Evolutionary conservation across 108 stramenopile species (phyloP).

Genomic region (Pseudonitzschia multistriata): DNA sequence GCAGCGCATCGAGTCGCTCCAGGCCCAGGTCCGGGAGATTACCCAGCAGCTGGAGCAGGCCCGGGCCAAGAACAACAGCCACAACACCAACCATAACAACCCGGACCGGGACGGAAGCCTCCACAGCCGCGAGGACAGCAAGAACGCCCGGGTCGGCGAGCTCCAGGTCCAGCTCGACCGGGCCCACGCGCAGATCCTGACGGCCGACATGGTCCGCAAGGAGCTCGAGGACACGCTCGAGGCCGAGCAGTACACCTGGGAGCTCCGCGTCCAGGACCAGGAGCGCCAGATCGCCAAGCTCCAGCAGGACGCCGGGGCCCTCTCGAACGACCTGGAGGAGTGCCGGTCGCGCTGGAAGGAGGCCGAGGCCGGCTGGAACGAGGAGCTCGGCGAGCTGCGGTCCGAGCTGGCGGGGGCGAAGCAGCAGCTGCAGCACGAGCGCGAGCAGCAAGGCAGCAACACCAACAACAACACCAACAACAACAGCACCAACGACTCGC

Average conservation of each 20-base stretch:
- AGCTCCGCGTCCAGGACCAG: constrained; percentile 60
- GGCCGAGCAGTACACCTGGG: constrained; percentile 71
- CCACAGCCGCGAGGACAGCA: constrained; percentile 3
- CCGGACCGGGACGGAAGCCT: background rate
- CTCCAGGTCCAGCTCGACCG: constrained; percentile 59
- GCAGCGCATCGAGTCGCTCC: background rate
- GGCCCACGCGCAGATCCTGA: constrained; percentile 63
- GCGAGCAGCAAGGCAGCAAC: background rate
- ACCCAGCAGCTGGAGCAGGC: constrained; percentile 1
- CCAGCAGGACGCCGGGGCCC: constrained; percentile 32
- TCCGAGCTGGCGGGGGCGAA: constrained; percentile 30
- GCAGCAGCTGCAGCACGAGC: constrained; percentile 10
- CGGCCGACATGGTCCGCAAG: constrained; percentile 64
- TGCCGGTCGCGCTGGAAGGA: constrained; percentile 48
- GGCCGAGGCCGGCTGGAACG: constrained; percentile 48
- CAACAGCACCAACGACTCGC: background rate
- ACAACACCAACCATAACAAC: background rate
- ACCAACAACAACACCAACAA: constrained; percentile 1
- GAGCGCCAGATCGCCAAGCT: constrained; percentile 40
- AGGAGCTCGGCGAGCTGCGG: constrained; percentile 36
- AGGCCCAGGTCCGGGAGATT: constrained; percentile 2
- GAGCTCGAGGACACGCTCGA: constrained; percentile 65
- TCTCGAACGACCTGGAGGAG: constrained; percentile 40
- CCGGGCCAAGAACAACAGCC: background rate
- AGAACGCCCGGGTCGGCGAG: constrained; percentile 40